Conservation (phyloP, 192 early-diverging fungal genomes). For the Coemansia sp. region DNA sequence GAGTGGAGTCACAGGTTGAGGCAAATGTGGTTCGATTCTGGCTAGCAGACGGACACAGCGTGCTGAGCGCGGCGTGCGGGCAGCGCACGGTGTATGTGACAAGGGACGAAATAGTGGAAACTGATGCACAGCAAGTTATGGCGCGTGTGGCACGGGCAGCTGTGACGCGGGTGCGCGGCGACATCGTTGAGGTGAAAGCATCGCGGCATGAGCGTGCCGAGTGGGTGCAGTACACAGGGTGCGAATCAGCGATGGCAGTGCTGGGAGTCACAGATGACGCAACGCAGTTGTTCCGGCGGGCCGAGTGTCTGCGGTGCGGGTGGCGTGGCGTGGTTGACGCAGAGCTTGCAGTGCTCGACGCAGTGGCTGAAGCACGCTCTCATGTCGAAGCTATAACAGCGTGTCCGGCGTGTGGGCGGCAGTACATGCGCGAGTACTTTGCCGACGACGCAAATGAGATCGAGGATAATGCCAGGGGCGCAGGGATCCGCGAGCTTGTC, state of each 20-base stretch:
- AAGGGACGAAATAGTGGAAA: conserved; percentile 15
- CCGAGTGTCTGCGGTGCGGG: conserved; percentile 49
- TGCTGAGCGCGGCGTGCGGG: conserved; percentile 11
- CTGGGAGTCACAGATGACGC: conserved; percentile 8
- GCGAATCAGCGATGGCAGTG: background rate
- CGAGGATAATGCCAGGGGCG: background rate
- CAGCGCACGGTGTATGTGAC: conserved; percentile 20
- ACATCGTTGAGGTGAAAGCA: conserved; percentile 26
- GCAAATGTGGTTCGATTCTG: conserved; percentile 12
- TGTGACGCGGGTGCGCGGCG: conserved; percentile 14
- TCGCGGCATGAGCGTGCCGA: conserved; percentile 29
- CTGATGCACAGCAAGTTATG: background rate
- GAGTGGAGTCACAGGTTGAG: conserved; percentile 1
- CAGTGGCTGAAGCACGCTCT: background rate
- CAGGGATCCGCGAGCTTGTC: conserved; percentile 1
- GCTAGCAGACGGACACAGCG: conserved; percentile 9
- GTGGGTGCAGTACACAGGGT: conserved; percentile 27
- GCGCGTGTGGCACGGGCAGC: conserved; percentile 9
- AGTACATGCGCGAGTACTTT: conserved; percentile 53
- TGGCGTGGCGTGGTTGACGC: conserved; percentile 48
- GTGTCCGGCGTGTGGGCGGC: conserved; percentile 42
- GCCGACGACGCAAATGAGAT: background rate
- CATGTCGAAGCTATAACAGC: conserved; percentile 2
- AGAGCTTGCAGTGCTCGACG: conserved; percentile 25
- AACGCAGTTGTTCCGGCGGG: conserved; percentile 44